These are phyloP conservation scores for Pistacia vera DNA, from an alignment of 345 rosid genomes.

Conservation along the genomic window DNA sequence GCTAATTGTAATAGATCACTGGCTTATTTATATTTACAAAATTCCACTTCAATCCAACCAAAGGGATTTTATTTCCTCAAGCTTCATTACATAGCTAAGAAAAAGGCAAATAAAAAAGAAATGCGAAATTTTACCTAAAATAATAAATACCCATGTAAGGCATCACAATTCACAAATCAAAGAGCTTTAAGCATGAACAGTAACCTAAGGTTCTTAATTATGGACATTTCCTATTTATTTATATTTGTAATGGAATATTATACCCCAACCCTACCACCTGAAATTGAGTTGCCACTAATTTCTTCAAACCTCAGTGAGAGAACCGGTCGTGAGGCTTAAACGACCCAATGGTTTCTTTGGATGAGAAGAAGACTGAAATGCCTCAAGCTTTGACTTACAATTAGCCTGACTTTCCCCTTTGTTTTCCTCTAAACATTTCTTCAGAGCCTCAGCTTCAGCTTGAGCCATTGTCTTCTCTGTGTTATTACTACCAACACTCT, in stretches of 20 bases:
- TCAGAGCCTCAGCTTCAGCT: conserved; percentile 26
- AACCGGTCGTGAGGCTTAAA: conserved; percentile 29
- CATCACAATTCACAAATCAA: background rate
- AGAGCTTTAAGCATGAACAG: background rate
- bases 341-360: conserved; percentile 24
- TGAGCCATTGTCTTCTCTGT: conserved; percentile 22
- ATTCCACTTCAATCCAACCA: too few species aligned
- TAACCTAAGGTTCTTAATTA: too few species aligned
- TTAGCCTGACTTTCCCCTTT: conserved; percentile 30
- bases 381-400: conserved; percentile 44
- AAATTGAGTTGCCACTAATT: conserved; percentile 16
- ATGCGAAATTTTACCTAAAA: background rate
- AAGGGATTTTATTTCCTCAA: background rate
- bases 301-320: conserved; percentile 37
- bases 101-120: background rate
- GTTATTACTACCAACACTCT: background rate
- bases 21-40: too few species aligned
- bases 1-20: background rate
- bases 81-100: background rate
- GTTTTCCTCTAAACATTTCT: conserved; percentile 43
- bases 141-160: background rate
- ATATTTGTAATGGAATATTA: too few species aligned
- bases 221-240: too few species aligned
- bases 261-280: background rate
- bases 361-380: conserved; percentile 29